A percentile compares a stretch with the other conserved stretches of the same genome.
Evolutionary conservation across 352 stramenopile species (phyloP).

Genomic region (Phytopythium boreale): DNA sequence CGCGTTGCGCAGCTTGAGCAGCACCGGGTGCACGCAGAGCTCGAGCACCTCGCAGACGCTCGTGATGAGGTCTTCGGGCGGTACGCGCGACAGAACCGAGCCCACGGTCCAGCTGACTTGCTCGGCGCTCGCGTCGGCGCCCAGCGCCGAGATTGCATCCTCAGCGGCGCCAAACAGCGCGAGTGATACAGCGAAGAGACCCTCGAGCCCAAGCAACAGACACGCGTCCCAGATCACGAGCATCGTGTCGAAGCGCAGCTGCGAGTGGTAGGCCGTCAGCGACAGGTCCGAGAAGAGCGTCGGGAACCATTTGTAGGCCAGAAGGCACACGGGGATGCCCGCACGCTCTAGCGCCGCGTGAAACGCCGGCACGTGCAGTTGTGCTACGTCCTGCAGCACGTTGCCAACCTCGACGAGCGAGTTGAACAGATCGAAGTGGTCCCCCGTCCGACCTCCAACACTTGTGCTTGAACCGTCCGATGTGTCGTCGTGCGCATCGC

Average conservation of each 20-base stretch:
- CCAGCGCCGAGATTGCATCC: constrained; percentile 43
- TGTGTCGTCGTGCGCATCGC: constrained; percentile 13
- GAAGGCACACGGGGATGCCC: constrained; percentile 65
- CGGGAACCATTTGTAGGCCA: constrained; percentile 89
- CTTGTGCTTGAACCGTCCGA: background rate
- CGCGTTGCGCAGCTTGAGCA: constrained; percentile 75
- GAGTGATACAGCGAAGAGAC: constrained; percentile 71
- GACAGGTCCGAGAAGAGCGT: constrained; percentile 85
- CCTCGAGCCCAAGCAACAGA: constrained; percentile 73
- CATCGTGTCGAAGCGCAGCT: constrained; percentile 73
- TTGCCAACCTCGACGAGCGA: constrained; percentile 70
- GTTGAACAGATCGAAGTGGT: constrained; percentile 72
- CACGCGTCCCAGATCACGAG: constrained; percentile 81
- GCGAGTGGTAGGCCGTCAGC: constrained; percentile 66
- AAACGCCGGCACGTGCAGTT: constrained; percentile 64
- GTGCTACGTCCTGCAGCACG: constrained; percentile 71
- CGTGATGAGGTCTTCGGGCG: constrained; percentile 60
- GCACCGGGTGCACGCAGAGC: constrained; percentile 64
- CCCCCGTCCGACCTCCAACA: constrained; percentile 16
- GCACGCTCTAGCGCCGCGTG: constrained; percentile 45
- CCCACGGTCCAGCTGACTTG: constrained; percentile 64
- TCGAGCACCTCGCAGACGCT: constrained; percentile 82
- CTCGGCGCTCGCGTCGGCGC: constrained; percentile 45
- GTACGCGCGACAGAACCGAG: constrained; percentile 39
- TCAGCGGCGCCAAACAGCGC: constrained; percentile 68